Conservation (phyloP, 2,329 filamentous ascomycete genomes). For the Monilinia aucupariae region DNA sequence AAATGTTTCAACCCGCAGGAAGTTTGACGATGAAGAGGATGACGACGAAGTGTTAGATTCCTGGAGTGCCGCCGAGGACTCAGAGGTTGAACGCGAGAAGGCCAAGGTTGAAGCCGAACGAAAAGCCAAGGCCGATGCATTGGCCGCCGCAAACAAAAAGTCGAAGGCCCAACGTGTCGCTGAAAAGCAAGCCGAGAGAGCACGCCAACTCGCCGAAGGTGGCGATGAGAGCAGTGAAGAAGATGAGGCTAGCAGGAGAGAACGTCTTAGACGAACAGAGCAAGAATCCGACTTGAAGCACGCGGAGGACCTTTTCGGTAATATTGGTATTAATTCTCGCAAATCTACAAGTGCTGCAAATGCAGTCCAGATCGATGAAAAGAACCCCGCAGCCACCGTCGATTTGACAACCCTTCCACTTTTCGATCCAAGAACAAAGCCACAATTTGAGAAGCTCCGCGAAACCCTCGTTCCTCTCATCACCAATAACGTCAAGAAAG, state of each 20-base stretch:
- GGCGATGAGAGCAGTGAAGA: constrained; percentile 57
- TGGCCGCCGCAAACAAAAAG: constrained; percentile 87
- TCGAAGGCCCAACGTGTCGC: constrained; percentile 79
- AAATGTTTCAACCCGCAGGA: constrained; percentile 40
- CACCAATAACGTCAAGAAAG: constrained; percentile 70
- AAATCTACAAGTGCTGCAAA: constrained; percentile 61
- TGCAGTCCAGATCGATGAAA: constrained; percentile 62
- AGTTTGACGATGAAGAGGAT: constrained; percentile 88
- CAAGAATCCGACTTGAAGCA: constrained; percentile 84
- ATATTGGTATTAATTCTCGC: constrained; percentile 62
- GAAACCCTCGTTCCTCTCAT: constrained; percentile 76
- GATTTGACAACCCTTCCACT: constrained; percentile 75
- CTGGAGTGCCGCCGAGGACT: constrained; percentile 96
- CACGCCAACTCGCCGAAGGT: constrained; percentile 48
- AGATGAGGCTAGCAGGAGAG: constrained; percentile 66
- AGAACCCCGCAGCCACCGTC: constrained; percentile 71
- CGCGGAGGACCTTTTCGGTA: constrained; percentile 85
- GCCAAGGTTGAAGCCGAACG: constrained; percentile 77
- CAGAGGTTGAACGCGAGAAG: constrained; percentile 94
- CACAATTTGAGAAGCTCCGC: constrained; percentile 76
- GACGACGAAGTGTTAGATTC: constrained; percentile 78
- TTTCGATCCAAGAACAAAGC: constrained; percentile 85
- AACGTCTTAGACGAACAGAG: constrained; percentile 71
- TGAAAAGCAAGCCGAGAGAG: constrained; percentile 62
- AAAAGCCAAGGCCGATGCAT: constrained; percentile 84